Conservation (phyloP, 495 filamentous ascomycete genomes). For the Penicillium ucsense region DNA sequence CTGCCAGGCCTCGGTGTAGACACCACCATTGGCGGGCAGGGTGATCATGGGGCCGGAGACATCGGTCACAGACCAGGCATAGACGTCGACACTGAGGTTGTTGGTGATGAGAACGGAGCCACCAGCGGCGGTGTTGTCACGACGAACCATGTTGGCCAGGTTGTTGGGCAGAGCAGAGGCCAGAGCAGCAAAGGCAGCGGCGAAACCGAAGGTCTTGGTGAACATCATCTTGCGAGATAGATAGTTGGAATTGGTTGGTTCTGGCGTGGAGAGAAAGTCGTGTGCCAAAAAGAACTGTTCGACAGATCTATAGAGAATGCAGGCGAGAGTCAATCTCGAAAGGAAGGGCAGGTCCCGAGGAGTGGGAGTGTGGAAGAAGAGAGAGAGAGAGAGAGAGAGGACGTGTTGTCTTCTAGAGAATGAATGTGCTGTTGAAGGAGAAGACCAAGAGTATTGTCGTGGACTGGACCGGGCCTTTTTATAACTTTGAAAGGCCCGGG, state of each 20-base stretch:
- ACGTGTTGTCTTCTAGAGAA: constrained; percentile 1
- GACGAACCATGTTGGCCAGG: constrained; percentile 13
- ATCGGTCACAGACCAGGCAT: constrained; percentile 33
- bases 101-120: constrained; percentile 30
- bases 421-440: constrained; percentile 6
- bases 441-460: background rate
- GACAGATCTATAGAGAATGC: constrained; percentile 16
- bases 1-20: constrained; percentile 27
- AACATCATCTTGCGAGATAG: constrained; percentile 34
- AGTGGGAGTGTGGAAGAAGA: constrained; percentile 4
- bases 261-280: constrained; percentile 6
- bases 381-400: background rate
- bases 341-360: constrained; percentile 9
- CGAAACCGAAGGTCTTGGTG: constrained; percentile 32
- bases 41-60: constrained; percentile 19
- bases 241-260: constrained; percentile 7
- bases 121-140: constrained; percentile 14
- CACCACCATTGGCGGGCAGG: constrained; percentile 19
- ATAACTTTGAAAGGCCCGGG: constrained; percentile 8
- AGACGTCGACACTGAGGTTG: constrained; percentile 28
- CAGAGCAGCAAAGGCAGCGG: constrained; percentile 28
- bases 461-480: constrained; percentile 9
- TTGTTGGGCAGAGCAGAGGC: constrained; percentile 28
- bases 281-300: constrained; percentile 9
- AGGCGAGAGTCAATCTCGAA: constrained; percentile 22